Evolutionary conservation across 2,329 filamentous ascomycete genomes (phyloP).

Genomic region (Colletotrichum sp.): DNA sequence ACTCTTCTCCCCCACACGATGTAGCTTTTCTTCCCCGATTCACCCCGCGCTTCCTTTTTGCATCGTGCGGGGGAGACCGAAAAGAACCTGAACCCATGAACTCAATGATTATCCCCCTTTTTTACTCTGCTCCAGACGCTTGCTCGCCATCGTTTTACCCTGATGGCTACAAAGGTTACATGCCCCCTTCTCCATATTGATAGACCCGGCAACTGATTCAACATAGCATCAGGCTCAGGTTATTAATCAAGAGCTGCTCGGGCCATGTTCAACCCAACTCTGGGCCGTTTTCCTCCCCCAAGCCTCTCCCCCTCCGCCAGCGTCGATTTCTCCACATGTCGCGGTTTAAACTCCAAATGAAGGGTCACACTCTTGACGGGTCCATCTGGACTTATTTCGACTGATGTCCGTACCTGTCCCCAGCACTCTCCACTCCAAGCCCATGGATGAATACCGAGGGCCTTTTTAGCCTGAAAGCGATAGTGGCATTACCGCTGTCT

Average conservation of each 20-base stretch:
- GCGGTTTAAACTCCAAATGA: constrained; percentile 7
- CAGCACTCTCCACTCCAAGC: neutral
- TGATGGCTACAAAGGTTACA: neutral
- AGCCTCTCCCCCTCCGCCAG: neutral
- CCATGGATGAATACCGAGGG: constrained; percentile 9
- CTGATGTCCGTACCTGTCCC: neutral
- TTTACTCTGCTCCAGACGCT: neutral
- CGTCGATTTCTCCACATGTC: constrained; percentile 2
- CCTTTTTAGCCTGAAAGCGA: constrained; percentile 18
- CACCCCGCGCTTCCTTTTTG: neutral
- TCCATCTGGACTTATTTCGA: neutral
- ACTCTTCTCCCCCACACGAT: neutral
- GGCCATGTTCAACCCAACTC: neutral
- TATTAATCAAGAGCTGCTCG: neutral
- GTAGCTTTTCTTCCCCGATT: neutral
- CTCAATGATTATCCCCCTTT: neutral
- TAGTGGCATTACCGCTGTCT: neutral
- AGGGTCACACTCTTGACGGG: constrained; percentile 3
- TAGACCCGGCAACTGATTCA: neutral
- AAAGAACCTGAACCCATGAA: neutral
- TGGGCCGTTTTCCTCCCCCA: neutral
- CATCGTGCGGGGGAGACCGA: constrained; percentile 2
- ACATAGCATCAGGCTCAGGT: neutral
- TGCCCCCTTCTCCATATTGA: neutral
- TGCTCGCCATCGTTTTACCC: neutral